Base-by-base conservation (phyloP, 169 alveolate genomes). In the Theileria orientalis region DNA sequence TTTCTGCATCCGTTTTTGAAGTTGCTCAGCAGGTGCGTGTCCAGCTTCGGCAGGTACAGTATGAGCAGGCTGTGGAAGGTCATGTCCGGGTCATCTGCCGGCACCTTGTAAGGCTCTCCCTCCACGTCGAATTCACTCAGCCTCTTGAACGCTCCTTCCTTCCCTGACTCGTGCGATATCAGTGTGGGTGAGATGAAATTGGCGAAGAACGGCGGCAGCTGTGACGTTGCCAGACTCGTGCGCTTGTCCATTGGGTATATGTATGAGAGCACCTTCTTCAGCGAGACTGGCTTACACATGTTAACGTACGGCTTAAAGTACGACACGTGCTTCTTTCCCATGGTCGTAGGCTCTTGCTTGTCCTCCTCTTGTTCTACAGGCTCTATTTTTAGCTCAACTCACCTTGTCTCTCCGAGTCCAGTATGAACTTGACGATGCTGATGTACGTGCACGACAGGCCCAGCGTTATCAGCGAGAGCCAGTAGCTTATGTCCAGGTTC, bases 201-300 rank as follows among this genome's bases (percentile, higher is more conserved):
- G 61, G 29, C n/a, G 67, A 57, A 60, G 60, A 59, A 37, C 56
- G 86, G 37, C 63, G 86, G 21, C 56, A 27, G 57, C 60, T 70
- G 21, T 27, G 41, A 40, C 40, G 35, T 25, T 57, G 32, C 16
- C 19, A 27, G 32, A 30, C 29, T 21, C 32, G 27, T 41, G 16
- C 21, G 40, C 61, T 69, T 78, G 54, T 78, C 86, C 14, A 76
- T 23, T 21, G 86, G 86, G 52, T 69, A 78, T 16, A 78, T 74
- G 37, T 78, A 78, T 13, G 79, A 69, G 9, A 78, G 27, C 47
- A 78, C 32, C 59, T 78, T 78, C 35, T 62, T 33, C 19, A 78
- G 68, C 7, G 86, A 78, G 6, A 78, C 83, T 0, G 86, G 86
- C 35, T 71, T 78, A 21, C 77, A 67, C 21, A 54, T 49, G 35